Evolutionary conservation across 2,329 filamentous ascomycete species (phyloP).

Genomic region (Periconia sp.): DNA sequence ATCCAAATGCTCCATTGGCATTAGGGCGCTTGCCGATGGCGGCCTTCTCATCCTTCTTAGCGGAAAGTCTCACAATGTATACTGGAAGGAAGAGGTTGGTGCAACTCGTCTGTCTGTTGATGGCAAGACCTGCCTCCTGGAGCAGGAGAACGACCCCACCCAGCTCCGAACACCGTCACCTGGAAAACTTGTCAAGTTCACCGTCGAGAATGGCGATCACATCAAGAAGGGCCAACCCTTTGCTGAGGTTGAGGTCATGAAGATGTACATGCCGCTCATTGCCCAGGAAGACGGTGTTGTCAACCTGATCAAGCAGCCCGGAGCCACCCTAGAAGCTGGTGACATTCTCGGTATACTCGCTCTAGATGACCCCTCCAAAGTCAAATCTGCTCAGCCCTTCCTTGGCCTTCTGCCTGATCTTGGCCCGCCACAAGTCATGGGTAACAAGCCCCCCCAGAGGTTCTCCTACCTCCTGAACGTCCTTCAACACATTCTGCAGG

Average conservation of each 20-base stretch:
- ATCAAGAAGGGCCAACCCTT: conserved; percentile 91
- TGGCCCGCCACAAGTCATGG: conserved; percentile 84
- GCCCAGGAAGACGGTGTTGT: conserved; percentile 95
- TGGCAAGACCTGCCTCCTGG: conserved; percentile 95
- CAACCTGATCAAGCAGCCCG: conserved; percentile 98
- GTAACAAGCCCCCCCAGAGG: conserved; percentile 88
- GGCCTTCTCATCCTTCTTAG: conserved; percentile 89
- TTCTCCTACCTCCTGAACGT: conserved; percentile 79
- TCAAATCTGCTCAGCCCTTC: conserved; percentile 96
- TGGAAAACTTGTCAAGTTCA: conserved; percentile 97
- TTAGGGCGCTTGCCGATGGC: conserved; percentile 90
- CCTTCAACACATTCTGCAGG: conserved; percentile 84
- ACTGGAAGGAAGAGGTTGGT: conserved; percentile 99
- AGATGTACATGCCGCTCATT: conserved; percentile 99
- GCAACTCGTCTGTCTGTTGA: conserved; percentile 95
- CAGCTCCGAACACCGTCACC: conserved; percentile 94
- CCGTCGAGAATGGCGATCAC: conserved; percentile 93
- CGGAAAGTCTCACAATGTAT: conserved; percentile 95
- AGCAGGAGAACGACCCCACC: conserved; percentile 98
- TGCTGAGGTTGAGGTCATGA: conserved; percentile 99
- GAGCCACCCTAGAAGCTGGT: conserved; percentile 95
- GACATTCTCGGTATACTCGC: conserved; percentile 98
- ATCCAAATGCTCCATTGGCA: conserved; percentile 91
- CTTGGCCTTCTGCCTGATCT: conserved; percentile 86
- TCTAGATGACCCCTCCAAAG: conserved; percentile 91